A percentile compares a stretch with the other conserved stretches of the same genome.
These are phyloP conservation scores for Peniophora sp. DNA, from an alignment of 1,284 basidiomycete genomes.

Conservation along the genomic window DNA sequence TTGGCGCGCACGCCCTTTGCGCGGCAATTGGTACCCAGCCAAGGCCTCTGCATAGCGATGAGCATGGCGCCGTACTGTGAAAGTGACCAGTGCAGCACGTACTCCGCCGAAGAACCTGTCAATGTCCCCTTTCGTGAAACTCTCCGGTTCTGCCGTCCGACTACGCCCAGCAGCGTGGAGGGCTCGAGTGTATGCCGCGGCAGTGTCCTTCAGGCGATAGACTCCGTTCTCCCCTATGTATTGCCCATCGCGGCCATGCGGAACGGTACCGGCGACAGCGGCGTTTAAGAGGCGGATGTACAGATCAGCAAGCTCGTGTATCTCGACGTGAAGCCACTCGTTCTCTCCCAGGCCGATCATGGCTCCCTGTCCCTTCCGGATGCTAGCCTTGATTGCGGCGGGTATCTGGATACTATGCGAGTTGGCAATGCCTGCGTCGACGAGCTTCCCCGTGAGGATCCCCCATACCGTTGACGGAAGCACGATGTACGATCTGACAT, in stretches of 20 bases:
- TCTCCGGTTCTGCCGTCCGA: constrained; percentile 27
- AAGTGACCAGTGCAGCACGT: not conserved
- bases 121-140: constrained; percentile 32
- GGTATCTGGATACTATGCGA: constrained; percentile 35
- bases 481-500: constrained; percentile 34
- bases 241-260: constrained; percentile 40
- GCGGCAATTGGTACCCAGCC: constrained; percentile 47
- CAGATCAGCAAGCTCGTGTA: constrained; percentile 37
- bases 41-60: constrained; percentile 8
- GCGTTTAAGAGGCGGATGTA: constrained; percentile 33
- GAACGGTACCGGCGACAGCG: constrained; percentile 17
- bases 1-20: constrained; percentile 39
- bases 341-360: constrained; percentile 39
- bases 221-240: constrained; percentile 46
- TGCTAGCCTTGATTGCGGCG: constrained; percentile 22
- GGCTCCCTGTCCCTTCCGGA: constrained; percentile 32
- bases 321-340: constrained; percentile 37
- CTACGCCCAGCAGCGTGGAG: constrained; percentile 28
- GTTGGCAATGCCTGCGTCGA: constrained; percentile 34
- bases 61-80: not conserved
- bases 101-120: constrained; percentile 21
- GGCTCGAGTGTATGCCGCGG: constrained; percentile 20
- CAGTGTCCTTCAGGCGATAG: constrained; percentile 25
- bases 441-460: constrained; percentile 29
- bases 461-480: constrained; percentile 39